These are phyloP conservation scores for Nicotiana otophora DNA, from an alignment of 257 asterid species.

Conservation along the genomic window DNA sequence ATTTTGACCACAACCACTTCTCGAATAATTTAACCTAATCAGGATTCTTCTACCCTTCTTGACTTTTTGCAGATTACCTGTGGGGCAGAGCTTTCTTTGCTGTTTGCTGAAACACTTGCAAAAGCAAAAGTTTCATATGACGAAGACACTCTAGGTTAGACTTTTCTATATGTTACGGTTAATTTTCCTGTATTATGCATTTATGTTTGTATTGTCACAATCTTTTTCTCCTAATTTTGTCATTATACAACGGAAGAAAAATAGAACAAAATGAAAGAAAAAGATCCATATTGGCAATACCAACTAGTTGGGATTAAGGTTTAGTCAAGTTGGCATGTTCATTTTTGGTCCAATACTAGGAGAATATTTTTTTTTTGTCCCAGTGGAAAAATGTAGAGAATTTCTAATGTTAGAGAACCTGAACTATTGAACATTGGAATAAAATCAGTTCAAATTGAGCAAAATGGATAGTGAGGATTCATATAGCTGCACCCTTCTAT, in stretches of 20 bases:
- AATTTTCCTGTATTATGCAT: background rate
- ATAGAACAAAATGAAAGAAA: background rate
- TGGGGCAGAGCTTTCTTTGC: slow-evolving; percentile 90
- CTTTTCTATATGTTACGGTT: background rate
- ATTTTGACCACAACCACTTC: too few relatives aligned
- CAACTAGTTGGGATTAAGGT: background rate
- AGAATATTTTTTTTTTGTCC: background rate
- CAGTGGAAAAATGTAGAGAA: background rate
- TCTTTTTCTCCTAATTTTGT: background rate
- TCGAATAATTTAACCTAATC: background rate
- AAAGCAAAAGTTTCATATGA: slow-evolving; percentile 68
- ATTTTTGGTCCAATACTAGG: background rate
- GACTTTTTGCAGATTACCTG: slow-evolving; percentile 63
- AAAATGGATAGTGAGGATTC: background rate
- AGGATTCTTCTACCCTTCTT: background rate
- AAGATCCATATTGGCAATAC: background rate
- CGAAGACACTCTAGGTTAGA: slow-evolving; percentile 71
- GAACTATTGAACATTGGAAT: background rate
- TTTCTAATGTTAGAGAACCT: background rate
- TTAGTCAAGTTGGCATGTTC: background rate
- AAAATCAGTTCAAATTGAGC: background rate
- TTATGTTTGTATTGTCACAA: background rate
- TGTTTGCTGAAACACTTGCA: slow-evolving; percentile 75
- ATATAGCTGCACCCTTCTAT: background rate
- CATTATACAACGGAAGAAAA: background rate